Conservation (phyloP, 2,329 filamentous ascomycete species). For the Penicillium sp. region DNA sequence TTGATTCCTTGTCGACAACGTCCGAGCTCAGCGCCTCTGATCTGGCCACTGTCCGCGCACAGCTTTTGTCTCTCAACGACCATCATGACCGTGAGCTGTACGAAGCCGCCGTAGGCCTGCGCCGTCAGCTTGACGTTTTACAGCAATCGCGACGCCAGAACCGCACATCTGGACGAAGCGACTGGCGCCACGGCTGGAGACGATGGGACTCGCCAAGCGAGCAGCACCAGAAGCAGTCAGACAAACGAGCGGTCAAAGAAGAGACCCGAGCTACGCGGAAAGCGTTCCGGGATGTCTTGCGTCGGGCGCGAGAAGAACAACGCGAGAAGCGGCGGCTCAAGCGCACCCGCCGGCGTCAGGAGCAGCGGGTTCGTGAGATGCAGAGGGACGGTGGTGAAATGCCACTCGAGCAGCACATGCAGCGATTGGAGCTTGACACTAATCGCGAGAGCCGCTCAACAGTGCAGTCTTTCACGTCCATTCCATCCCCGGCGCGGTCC, state of each 20-base stretch:
- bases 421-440: too few relatives aligned
- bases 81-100: constrained; percentile 32
- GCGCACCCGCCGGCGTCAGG: constrained; percentile 18
- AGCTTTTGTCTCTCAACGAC: constrained; percentile 28
- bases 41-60: constrained; percentile 29
- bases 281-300: constrained; percentile 30
- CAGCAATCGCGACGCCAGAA: constrained; percentile 13
- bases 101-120: constrained; percentile 30
- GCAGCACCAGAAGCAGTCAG: constrained; percentile 23
- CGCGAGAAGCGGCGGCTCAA: constrained; percentile 25
- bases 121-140: constrained; percentile 26
- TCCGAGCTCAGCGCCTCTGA: constrained; percentile 32
- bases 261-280: constrained; percentile 32
- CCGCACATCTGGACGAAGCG: too few relatives aligned
- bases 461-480: too few relatives aligned
- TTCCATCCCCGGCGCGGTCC: too few relatives aligned
- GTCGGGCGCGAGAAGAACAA: constrained; percentile 30
- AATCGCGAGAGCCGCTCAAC: too few relatives aligned
- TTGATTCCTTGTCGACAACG: constrained; percentile 31
- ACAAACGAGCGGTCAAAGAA: constrained; percentile 29
- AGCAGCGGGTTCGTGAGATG: too few relatives aligned
- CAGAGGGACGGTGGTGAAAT: too few relatives aligned
- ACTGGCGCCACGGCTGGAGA: too few relatives aligned
- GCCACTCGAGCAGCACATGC: too few relatives aligned
- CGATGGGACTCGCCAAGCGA: constrained; percentile 33